Percentiles rank a stretch among this genome's conserved stretches.
These are phyloP conservation scores for Rosa persica DNA, from an alignment of 306 rosid genomes.

Conservation along the genomic window DNA sequence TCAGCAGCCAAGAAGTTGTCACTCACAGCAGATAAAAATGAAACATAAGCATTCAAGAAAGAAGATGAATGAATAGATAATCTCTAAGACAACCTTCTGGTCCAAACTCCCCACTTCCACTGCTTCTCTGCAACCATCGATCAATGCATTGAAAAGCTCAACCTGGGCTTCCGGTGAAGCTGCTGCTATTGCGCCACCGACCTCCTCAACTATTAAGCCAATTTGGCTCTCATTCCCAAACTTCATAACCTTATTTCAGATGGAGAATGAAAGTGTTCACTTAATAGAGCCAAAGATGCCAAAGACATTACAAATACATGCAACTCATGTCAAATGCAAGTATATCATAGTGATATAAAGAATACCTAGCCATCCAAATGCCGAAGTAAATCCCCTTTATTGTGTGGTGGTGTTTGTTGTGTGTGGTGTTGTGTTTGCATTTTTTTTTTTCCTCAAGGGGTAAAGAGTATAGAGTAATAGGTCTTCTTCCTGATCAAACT, in stretches of 20 bases:
- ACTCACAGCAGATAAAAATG: slow-evolving; percentile 12
- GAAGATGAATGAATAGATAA: slow-evolving; percentile 5
- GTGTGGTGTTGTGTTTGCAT: too few species aligned
- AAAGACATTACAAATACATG: not conserved
- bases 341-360: not conserved
- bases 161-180: slow-evolving; percentile 65
- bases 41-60: slow-evolving; percentile 8
- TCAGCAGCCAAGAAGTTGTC: slow-evolving; percentile 16
- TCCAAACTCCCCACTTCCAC: slow-evolving; percentile 74
- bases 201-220: slow-evolving; percentile 71
- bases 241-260: slow-evolving; percentile 71
- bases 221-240: slow-evolving; percentile 91
- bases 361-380: not conserved
- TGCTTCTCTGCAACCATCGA: slow-evolving; percentile 89
- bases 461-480: not conserved
- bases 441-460: not conserved
- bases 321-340: not conserved
- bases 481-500: not conserved
- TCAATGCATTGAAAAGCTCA: slow-evolving; percentile 77
- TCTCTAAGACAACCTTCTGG: slow-evolving; percentile 63
- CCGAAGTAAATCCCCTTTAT: not conserved
- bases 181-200: slow-evolving; percentile 76
- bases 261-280: not conserved
- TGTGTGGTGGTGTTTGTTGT: not conserved
- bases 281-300: slow-evolving; percentile 3